Evolutionary conservation across 176 grass and related monocot species (phyloP), one percentile per base, ranked within the genome.

Genomic region (Pontederia paniculata): DNA sequence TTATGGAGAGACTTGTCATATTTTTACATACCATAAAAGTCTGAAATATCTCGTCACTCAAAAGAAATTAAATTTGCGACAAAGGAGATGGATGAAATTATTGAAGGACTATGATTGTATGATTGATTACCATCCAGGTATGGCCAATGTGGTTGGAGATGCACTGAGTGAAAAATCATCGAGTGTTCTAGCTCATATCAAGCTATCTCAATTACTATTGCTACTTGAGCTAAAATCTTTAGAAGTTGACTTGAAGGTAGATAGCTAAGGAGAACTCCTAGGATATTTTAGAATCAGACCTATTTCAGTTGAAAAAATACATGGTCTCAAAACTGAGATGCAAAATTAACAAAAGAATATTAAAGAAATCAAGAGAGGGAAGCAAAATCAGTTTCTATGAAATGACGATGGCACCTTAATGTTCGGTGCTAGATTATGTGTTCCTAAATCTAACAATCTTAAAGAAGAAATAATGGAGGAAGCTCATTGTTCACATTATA

Each of bases 81-180:
- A 70, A 58, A 44, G 67, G 1, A 3, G 16, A n/a, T 70, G 67
- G 53, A 6, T 68, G 9, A 45, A 68, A 17, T 14, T 52, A 18
- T 23, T 68, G 21, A 28, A 23, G 0, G 45, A 57, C 22, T 58
- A 57, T 20, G 53, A 70, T 8, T n/a, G 17, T 4, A 25, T 15
- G 2, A 67, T 67, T 10, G 8, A 54, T 1, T 58, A 57, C 25
- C 12, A 7, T 0, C 9, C 0, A 18, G n/a, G 28, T 0, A 55
- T 57, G 5, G 67, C 65, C 1, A 68, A 68, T 41, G n/a, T 52
- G 5, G 45, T 68, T 11, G n/a, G 19, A 23, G n/a, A 68, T 55
- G 65, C 65, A 3, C 18, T 68, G 0, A 68, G 45, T n/a, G 0
- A 21, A 1, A 68, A 55, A 9, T 21, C 18, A 9, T 10, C 5